Evolutionary conservation across 2,329 filamentous ascomycete species (phyloP), one percentile per base, ranked within the genome.

Genomic region (Sclerotinia trifoliorum): DNA sequence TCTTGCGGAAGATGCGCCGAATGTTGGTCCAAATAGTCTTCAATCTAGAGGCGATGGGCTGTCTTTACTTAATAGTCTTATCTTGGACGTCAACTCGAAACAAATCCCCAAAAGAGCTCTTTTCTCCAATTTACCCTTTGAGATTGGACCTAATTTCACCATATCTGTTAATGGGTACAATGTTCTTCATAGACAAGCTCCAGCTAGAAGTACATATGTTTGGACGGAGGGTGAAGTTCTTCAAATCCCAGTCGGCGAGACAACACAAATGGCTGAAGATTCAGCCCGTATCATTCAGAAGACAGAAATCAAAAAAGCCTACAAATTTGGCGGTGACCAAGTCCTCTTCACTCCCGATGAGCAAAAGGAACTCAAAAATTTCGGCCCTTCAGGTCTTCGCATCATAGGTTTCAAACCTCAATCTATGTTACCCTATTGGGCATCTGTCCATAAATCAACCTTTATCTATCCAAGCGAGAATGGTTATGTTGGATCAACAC

Each of bases 141-240:
- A 98, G 77, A 85, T 99, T 66, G 93, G 91, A 0, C 94, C 94
- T 0, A 88, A 88, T 1, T 81, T 99, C 32, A 88, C 85, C 55
- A 97, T 99, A 66, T 94, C 94, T 0, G 90, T 99, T 51, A 97
- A 96, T 75, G 95, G 95, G 7, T 99, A 94, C 80, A 92, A 96
- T 63, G 81, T 97, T 17, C 84, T 97, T 66, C 94, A 97, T 75
- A 88, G 88, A 56, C 94, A 98, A 77, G 86, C 88, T 62, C 90
- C 93, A 17, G 90, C 90, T 5, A 85, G 93, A 63, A 95, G 88
- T 54, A 94, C 91, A 76, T 98, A 93, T 75, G 88, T 99, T 71
- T 98, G 91, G 85, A 83, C 95, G 0, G 90, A 90, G 29, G 92
- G 91, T n/a, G 94, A 97, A 75, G 89, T 88, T 71, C 86, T 92